phyloP scores from a whole-genome alignment of 2,329 filamentous ascomycete genomes.

The Aspergillus sp. region DNA sequence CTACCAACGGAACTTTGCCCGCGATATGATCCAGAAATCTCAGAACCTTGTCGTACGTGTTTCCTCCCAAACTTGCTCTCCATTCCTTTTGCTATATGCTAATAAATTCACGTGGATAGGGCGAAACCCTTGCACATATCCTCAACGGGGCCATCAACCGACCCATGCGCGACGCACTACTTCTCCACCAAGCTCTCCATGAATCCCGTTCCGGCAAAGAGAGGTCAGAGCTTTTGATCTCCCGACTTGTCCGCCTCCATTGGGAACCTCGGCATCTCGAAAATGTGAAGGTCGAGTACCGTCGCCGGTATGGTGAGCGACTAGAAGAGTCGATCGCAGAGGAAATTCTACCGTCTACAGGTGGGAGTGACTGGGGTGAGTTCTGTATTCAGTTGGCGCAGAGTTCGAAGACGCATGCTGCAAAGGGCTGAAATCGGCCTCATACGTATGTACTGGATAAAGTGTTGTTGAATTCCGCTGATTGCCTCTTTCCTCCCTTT shows the following conservation, averaged over 20 bases:
- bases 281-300: slow-evolving; percentile 76
- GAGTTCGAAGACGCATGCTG: slow-evolving; percentile 29
- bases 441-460: background rate
- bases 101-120: slow-evolving; percentile 52
- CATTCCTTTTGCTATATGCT: background rate
- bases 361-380: slow-evolving; percentile 63
- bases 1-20: slow-evolving; percentile 78
- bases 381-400: slow-evolving; percentile 68
- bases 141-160: slow-evolving; percentile 96
- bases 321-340: slow-evolving; percentile 78
- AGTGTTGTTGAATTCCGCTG: background rate
- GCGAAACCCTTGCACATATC: slow-evolving; percentile 90
- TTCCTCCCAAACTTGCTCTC: background rate
- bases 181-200: slow-evolving; percentile 85
- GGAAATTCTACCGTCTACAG: slow-evolving; percentile 61
- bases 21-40: slow-evolving; percentile 83
- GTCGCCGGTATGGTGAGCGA: slow-evolving; percentile 70
- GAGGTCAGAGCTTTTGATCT: slow-evolving; percentile 83
- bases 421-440: slow-evolving; percentile 3
- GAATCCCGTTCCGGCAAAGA: slow-evolving; percentile 69
- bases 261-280: slow-evolving; percentile 86
- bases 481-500: background rate
- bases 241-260: slow-evolving; percentile 81
- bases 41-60: slow-evolving; percentile 84
- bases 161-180: slow-evolving; percentile 85